phyloP scores from a whole-genome alignment of 1,284 basidiomycete species.

The Papiliotrema fonsecae region DNA sequence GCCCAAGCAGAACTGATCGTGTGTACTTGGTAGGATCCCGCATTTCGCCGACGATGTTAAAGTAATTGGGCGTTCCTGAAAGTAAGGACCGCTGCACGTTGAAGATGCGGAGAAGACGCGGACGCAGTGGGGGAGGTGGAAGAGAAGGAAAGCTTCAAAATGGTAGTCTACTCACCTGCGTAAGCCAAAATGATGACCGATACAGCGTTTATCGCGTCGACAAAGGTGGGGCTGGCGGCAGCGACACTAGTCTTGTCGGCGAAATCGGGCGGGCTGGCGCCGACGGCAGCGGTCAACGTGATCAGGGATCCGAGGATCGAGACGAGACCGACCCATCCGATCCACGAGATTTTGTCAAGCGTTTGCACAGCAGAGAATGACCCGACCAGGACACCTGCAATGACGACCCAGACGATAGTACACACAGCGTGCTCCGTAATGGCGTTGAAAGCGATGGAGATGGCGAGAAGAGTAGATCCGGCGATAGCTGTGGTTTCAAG shows the following conservation, averaged over 20 bases:
- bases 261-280: constrained; percentile 32
- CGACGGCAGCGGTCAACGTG: constrained; percentile 45
- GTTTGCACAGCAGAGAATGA: constrained; percentile 41
- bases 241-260: constrained; percentile 25
- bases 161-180: constrained; percentile 8
- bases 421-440: constrained; percentile 38
- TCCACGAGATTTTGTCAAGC: constrained; percentile 41
- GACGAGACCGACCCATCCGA: constrained; percentile 41
- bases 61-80: constrained; percentile 23
- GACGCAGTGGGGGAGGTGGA: too few relatives aligned
- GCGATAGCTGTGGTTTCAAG: constrained; percentile 21
- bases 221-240: constrained; percentile 29
- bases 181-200: constrained; percentile 40
- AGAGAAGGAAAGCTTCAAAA: constrained; percentile 4
- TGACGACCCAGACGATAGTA: constrained; percentile 42
- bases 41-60: constrained; percentile 48
- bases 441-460: constrained; percentile 48
- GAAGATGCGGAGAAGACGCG: neutral
- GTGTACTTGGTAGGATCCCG: constrained; percentile 29
- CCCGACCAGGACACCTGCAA: constrained; percentile 30
- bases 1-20: constrained; percentile 18
- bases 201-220: constrained; percentile 40
- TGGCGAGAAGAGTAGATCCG: constrained; percentile 31
- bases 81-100: neutral
- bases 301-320: constrained; percentile 40